Evolutionary conservation across 306 rosid species (phyloP), one percentile per base, ranked within the genome.

Genomic region (Carpinus viminea): DNA sequence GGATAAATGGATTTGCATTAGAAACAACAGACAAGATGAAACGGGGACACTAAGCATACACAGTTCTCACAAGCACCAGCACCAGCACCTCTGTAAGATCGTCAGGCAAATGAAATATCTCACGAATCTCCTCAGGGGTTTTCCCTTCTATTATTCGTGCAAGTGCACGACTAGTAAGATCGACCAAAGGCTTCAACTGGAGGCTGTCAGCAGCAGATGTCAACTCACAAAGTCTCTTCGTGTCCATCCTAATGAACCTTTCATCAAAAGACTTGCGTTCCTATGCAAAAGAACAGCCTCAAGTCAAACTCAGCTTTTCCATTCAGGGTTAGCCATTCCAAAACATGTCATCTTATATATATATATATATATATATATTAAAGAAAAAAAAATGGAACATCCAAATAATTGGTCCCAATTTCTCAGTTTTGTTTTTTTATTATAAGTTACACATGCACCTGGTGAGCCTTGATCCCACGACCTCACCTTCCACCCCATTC

Each of bases 141-240:
- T 90, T 94, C 73, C 97, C 97, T 83, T 94, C 98, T 81, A 94
- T 94, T 83, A 92, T 87, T 79, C 97, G 91, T n/a, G 98, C 98
- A 82, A 94, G 95, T 74, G 97, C 93, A 45, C 95, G 90, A 78
- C 97, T 91, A 5, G 97, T 92, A 77, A 94, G 93, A 87, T 94
- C 98, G 81, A 94, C 97, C 86, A 94, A 76, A n/a, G 97, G 97
- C 89, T 93, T 94, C 81, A 92, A 82, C 76, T 94, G 97, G 73
- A 94, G 97, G 80, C 95, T 90, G 74, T 94, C 97, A 45, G 98
- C 97, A 73, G 97, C 97, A 70, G 97, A 91, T 34, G 97, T 89
- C 91, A 94, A 87, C 83, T 91, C 98, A 64, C 97, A 94, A 24
- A 94, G 88, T 83, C 81, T 88, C 78, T 94, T 89, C n/a, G 98